These are phyloP conservation scores for Trametes cingulata DNA, from an alignment of 768 basidiomycete species.

Conservation along the genomic window DNA sequence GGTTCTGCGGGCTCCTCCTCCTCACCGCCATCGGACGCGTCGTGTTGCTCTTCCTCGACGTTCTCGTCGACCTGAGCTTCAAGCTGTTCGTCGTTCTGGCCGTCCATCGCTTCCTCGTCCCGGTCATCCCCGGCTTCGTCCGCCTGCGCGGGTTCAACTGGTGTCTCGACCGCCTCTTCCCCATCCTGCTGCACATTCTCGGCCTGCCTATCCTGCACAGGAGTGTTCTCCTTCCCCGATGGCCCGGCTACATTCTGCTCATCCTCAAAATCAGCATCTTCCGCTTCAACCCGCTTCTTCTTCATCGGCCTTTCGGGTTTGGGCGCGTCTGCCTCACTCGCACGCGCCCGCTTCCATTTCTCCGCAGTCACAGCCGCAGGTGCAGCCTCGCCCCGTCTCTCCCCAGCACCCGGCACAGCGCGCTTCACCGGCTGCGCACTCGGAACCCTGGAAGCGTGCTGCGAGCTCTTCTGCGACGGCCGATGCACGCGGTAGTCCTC, in stretches of 20 bases:
- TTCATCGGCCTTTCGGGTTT: conserved; percentile 4
- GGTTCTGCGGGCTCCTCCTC: not conserved
- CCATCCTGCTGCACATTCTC: too few relatives aligned
- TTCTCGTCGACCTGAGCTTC: not conserved
- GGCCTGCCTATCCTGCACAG: too few relatives aligned
- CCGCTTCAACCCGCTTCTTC: conserved; percentile 4
- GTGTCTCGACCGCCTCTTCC: too few relatives aligned
- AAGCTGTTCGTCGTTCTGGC: too few relatives aligned
- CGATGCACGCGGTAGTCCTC: not conserved
- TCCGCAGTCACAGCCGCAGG: not conserved
- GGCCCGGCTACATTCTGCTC: not conserved
- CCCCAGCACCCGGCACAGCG: too few relatives aligned
- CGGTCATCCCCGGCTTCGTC: too few relatives aligned
- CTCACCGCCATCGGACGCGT: not conserved
- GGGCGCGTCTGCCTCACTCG: not conserved
- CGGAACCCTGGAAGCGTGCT: not conserved
- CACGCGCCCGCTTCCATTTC: not conserved
- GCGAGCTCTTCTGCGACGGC: not conserved
- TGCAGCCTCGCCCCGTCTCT: not conserved
- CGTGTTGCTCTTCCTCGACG: not conserved
- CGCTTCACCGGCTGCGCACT: not conserved
- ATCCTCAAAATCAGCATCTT: too few relatives aligned
- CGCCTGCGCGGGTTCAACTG: too few relatives aligned
- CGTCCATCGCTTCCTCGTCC: too few relatives aligned
- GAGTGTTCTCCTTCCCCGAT: not conserved